These are phyloP conservation scores for Glycine soja DNA, from an alignment of 306 rosid genomes.

Conservation along the genomic window DNA sequence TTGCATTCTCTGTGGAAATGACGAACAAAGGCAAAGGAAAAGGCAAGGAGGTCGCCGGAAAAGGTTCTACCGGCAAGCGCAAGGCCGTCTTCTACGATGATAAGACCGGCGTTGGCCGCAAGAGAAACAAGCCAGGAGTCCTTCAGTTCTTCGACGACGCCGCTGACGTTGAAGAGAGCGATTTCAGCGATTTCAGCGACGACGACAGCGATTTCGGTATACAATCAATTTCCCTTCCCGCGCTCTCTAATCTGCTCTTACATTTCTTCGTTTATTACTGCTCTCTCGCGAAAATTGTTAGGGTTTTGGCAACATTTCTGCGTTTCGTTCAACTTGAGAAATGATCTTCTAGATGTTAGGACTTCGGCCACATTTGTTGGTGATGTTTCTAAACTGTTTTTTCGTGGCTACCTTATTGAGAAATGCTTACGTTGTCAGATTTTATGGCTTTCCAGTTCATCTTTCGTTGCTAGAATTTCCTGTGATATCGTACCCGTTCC, in stretches of 20 bases:
- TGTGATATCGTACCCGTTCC: background rate
- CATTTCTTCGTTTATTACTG: background rate
- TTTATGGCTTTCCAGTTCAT: background rate
- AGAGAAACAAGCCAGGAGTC: conserved; percentile 59
- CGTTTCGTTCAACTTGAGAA: background rate
- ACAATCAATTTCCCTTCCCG: background rate
- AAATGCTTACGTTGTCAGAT: conserved; percentile 8
- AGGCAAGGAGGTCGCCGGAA: conserved; percentile 77
- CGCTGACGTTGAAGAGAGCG: conserved; percentile 52
- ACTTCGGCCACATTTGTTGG: background rate
- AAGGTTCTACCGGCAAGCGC: conserved; percentile 52
- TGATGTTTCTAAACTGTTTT: background rate
- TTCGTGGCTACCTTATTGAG: background rate
- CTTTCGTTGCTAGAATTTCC: background rate
- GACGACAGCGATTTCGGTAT: conserved; percentile 65
- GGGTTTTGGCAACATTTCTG: conserved; percentile 14
- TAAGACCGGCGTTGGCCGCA: conserved; percentile 57
- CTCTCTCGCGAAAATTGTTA: conserved; percentile 17
- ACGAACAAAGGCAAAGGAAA: conserved; percentile 71
- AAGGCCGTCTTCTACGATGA: conserved; percentile 56
- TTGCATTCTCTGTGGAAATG: conserved; percentile 49
- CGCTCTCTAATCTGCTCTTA: background rate
- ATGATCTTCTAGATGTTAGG: conserved; percentile 21
- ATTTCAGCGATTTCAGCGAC: conserved; percentile 52
- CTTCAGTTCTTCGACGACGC: conserved; percentile 81